Percentiles rank a stretch among this genome's conserved stretches.
These are phyloP conservation scores for Teunomyces kruisii DNA, from an alignment of 805 yeast genomes.

Conservation along the genomic window DNA sequence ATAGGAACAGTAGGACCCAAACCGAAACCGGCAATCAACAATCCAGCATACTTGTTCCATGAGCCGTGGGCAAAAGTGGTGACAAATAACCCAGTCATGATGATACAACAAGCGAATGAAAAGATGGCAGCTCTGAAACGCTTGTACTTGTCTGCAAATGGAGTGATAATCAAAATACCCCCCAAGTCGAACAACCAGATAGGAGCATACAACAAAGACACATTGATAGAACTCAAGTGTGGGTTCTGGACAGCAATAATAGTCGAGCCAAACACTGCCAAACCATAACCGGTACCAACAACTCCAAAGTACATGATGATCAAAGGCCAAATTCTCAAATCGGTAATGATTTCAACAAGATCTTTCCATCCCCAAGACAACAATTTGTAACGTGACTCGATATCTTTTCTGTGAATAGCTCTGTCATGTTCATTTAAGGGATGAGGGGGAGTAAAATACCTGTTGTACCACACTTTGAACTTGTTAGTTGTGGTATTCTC, in stretches of 20 bases:
- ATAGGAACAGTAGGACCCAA: constrained; percentile 91
- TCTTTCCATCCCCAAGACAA: constrained; percentile 61
- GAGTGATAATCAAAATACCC: constrained; percentile 73
- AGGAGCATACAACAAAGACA: constrained; percentile 80
- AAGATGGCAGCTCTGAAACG: constrained; percentile 62
- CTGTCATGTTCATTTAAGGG: constrained; percentile 59
- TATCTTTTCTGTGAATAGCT: constrained; percentile 57
- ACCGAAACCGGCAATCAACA: constrained; percentile 81
- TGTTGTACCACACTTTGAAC: constrained; percentile 19
- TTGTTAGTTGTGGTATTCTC: constrained; percentile 12
- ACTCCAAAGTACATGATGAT: constrained; percentile 89
- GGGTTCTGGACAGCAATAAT: constrained; percentile 68
- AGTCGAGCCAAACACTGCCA: constrained; percentile 82
- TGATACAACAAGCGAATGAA: constrained; percentile 58
- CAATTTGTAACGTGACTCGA: constrained; percentile 50
- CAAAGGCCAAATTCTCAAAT: constrained; percentile 75
- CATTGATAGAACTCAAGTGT: constrained; percentile 57
- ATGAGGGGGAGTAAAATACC: constrained; percentile 30
- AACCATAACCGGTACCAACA: constrained; percentile 87
- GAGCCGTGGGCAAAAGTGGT: constrained; percentile 70
- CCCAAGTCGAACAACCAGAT: constrained; percentile 85
- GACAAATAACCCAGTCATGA: constrained; percentile 72
- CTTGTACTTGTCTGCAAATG: constrained; percentile 72
- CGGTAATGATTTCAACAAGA: constrained; percentile 53
- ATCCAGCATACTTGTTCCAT: constrained; percentile 81